Base-by-base conservation (phyloP, 164 flowering plant genomes). In the Akebia trifoliata region DNA sequence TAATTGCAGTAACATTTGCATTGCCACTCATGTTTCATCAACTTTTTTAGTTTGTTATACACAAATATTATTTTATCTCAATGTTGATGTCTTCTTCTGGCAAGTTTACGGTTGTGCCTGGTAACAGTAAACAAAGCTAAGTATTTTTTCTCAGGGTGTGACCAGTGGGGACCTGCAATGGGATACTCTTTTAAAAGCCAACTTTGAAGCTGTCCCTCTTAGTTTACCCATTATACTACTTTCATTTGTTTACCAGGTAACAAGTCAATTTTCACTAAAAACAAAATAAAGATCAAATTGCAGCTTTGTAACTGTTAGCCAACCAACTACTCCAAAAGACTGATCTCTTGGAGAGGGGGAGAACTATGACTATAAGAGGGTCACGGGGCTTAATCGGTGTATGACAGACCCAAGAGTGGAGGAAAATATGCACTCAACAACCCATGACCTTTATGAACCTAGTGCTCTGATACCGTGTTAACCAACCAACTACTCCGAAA, bases 201-300 rank as follows among this genome's bases (percentile, higher is more conserved):
- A 89, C 66, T 78, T 86, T 68, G 81, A 71, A 76, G 98, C 96
- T 25, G 84, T 81, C 59, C 98, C 98, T 48, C 61, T 59, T 61
- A 92, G 95, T 63, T 75, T 92, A 69, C 98, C 98, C 28, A 83
- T 92, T 58, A 76, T 92, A 70, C 85, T 88, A 39, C 89, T 92
- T 52, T 84, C 98, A 64, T 92, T 85, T 76, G 98, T 92, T 52
- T 92, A 88, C 72, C 98, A 92, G 83, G 98, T 84, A 76, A 57
- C 29, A 31, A 32, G 36, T 32, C 32, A 29, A 54, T 45, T 45
- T 51, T 42, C 55, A n/a, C 26, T 31, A n/a, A n/a, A n/a, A n/a
- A n/a, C n/a, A n/a, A n/a, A n/a, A n/a, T n/a, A n/a, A n/a, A n/a
- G n/a, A n/a, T n/a, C n/a, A n/a, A n/a, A n/a, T n/a, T n/a, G n/a